Evolutionary conservation across 2,329 filamentous ascomycete genomes (phyloP), one percentile per base, ranked within the genome.

Genomic region (Magnaporthiopsis incrustans): DNA sequence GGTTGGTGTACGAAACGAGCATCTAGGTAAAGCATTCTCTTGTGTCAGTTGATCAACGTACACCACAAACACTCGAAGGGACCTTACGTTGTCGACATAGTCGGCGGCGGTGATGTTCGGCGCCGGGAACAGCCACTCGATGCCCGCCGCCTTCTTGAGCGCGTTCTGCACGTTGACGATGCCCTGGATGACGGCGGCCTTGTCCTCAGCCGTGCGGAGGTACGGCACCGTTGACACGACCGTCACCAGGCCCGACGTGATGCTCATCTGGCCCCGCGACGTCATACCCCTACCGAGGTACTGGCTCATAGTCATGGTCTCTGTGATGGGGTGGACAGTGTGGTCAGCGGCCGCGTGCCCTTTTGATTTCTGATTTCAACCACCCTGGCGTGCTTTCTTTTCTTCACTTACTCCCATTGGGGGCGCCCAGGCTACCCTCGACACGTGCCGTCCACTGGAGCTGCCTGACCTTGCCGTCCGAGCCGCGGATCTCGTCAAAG

Each of bases 401-500:
- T 3, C 33, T 18, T 15, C 22, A 53, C 61, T 30, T 63, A 63
- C 61, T 63, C 25, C 61, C 61, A 33, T 63, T 63, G 14, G 53
- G n/a, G 15, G 61, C 61, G 27, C 61, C 61, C 26, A 63, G 61
- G 33, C 61, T 63, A 33, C 80, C 82, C 67, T 89, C 86, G 27
- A 88, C 85, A 67, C 87, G 81, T 57, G 85, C 81, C 10, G 86
- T 89, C 79, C 84, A 89, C 71, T 89, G 87, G n/a, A 89, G 76
- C 68, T 88, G 84, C 60, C 87, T 81, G 12, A 82, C 80, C 64
- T 86, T 82, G 35, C 85, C 85, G 68, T 90, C 87, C 2, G 75
- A 74, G 30, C 81, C 81, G 33, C 73, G 76, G 69, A 88, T 81
- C 66, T 85, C 80, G 67, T 88, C 85, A 79, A 81, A 87, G 72